Evolutionary conservation across 2,329 filamentous ascomycete genomes (phyloP).

Genomic region (Colletotrichum lupini): DNA sequence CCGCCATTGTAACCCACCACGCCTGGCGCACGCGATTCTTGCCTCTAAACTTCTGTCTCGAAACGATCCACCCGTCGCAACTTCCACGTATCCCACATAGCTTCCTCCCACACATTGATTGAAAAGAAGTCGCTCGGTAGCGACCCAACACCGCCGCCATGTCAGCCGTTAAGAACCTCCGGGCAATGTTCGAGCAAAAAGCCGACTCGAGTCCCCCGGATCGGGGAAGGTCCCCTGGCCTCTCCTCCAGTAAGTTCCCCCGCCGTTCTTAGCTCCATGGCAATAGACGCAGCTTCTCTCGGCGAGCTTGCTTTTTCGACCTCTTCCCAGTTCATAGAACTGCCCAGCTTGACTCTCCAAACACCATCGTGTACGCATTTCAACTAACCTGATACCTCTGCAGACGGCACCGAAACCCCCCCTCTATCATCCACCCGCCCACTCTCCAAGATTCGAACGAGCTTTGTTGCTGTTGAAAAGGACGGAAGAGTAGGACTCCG

Average conservation of each 20-base stretch:
- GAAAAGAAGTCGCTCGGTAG: constrained; percentile 9
- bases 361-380: neutral
- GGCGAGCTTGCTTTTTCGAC: neutral
- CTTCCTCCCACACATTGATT: constrained; percentile 7
- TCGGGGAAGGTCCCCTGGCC: constrained; percentile 75
- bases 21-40: constrained; percentile 1
- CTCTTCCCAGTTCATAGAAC: neutral
- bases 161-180: constrained; percentile 79
- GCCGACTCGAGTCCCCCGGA: constrained; percentile 73
- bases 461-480: constrained; percentile 79
- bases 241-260: constrained; percentile 52
- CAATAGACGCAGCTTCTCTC: neutral
- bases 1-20: constrained; percentile 3
- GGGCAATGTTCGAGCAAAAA: constrained; percentile 84
- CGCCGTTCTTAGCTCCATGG: neutral
- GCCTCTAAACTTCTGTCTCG: constrained; percentile 4
- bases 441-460: constrained; percentile 80
- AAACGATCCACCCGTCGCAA: constrained; percentile 11
- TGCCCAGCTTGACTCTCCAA: constrained; percentile 3
- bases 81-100: constrained; percentile 9
- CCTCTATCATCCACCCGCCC: constrained; percentile 58
- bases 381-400: constrained; percentile 11
- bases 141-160: constrained; percentile 55
- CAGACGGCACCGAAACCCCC: constrained; percentile 37
- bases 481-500: constrained; percentile 67